Conservation (phyloP, 73 alveolate genomes). For the Stentor roeselii region DNA sequence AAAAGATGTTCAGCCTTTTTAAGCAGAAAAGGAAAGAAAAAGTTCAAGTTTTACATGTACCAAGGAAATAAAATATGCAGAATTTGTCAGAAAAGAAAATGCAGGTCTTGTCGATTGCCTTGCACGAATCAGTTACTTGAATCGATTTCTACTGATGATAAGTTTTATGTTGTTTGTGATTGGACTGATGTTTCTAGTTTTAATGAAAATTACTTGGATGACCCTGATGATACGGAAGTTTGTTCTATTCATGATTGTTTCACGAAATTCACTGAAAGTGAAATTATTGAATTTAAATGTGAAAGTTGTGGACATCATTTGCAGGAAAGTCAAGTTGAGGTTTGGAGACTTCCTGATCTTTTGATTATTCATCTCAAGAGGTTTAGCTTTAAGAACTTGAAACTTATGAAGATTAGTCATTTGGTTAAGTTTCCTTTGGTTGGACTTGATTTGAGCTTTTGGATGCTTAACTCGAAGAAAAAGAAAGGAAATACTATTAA, state of each 20-base stretch:
- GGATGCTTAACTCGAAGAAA: conserved; percentile 8
- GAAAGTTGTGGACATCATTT: neutral
- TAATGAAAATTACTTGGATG: neutral
- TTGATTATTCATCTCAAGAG: conserved; percentile 25
- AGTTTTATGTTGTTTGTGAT: neutral
- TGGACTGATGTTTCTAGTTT: neutral
- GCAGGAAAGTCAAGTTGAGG: neutral
- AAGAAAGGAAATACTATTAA: neutral
- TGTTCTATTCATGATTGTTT: conserved; percentile 14
- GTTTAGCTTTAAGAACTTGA: neutral
- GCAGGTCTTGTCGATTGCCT: conserved; percentile 20
- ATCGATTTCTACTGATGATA: neutral
- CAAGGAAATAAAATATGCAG: neutral
- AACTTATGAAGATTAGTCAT: neutral
- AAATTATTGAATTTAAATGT: conserved; percentile 11
- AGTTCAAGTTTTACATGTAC: neutral
- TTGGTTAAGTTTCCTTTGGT: conserved; percentile 19
- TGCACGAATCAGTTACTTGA: neutral
- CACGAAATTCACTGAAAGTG: neutral
- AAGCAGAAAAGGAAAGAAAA: neutral
- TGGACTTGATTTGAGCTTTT: neutral
- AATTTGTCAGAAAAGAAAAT: neutral
- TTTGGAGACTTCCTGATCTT: conserved; percentile 28
- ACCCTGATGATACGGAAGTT: neutral
- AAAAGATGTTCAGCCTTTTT: neutral